Evolutionary conservation across 176 grass and related monocot species (phyloP), one percentile per base, ranked within the genome.

Genomic region (Canna indica): DNA sequence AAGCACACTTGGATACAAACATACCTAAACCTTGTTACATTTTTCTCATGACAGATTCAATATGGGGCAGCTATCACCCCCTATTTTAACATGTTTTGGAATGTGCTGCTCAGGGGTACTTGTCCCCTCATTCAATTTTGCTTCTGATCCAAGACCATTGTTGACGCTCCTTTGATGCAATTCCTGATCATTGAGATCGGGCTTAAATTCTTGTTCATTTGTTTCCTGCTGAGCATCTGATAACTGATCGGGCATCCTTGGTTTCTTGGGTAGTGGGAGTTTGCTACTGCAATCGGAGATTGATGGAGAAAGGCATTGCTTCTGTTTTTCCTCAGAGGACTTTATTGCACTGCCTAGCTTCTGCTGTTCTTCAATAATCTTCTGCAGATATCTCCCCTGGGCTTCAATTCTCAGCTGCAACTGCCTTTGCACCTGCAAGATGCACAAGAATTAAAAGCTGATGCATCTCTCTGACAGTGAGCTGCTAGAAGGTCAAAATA

Each of bases 341-440:
- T 86, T 85, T 20, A 81, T n/a, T 25, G 85, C 64, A 47, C 86
- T 76, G 36, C 74, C 80, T 63, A 90, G 79, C 77, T 81, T 97
- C 61, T 90, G 81, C 72, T 97, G 93, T 73, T 97, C 93, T 81
- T 97, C 86, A 38, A 92, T 92, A 59, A 97, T 97, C 88, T 91
- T 97, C 74, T 97, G 86, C 76, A 97, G 77, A 38, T 97, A 97
- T 76, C 71, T 82, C 15, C 88, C 88, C 63, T 97, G 93, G 46
- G 93, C 93, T 83, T 97, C 88, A 61, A 97, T 92, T 92, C 93
- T 81, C 68, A 97, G 81, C 65, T 97, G 93, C 68, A 97, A 73
- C 39, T 97, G 93, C 63, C 79, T 97, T 83, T 97, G 93, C 68
- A 97, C 93, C 93, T 97, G 70, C 70, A 76, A 85, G 46, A 28